Percentiles rank a stretch among this genome's conserved stretches.
Evolutionary conservation across 768 basidiomycete genomes (phyloP).

Genomic region (Suillus americanus): DNA sequence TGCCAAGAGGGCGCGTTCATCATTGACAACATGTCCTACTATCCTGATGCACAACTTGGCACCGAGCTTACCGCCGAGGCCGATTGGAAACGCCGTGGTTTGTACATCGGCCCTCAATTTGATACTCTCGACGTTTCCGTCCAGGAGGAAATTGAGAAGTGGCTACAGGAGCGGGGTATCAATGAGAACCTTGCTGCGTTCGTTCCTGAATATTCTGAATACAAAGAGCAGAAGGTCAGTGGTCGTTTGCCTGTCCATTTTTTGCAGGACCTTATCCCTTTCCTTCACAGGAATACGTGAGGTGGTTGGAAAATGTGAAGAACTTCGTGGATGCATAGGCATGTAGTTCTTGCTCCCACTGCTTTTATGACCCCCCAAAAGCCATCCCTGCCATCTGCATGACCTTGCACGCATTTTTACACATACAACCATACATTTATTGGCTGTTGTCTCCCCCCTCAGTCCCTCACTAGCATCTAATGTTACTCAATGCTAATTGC

Average conservation of each 20-base stretch:
- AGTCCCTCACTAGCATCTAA: slow-evolving; percentile 3
- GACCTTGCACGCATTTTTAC: slow-evolving; percentile 10
- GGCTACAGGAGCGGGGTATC: slow-evolving; percentile 86
- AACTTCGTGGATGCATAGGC: slow-evolving; percentile 67
- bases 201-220: slow-evolving; percentile 84
- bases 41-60: slow-evolving; percentile 68
- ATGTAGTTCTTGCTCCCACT: background rate
- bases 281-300: slow-evolving; percentile 76
- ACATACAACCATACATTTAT: slow-evolving; percentile 14
- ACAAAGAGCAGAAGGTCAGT: slow-evolving; percentile 89
- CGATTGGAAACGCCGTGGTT: slow-evolving; percentile 89
- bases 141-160: slow-evolving; percentile 91
- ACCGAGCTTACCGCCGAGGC: slow-evolving; percentile 82
- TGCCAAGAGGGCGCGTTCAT: slow-evolving; percentile 78
- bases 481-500: background rate
- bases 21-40: slow-evolving; percentile 90
- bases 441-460: slow-evolving; percentile 23
- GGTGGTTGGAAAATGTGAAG: slow-evolving; percentile 85
- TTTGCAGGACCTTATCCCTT: slow-evolving; percentile 11
- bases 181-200: slow-evolving; percentile 80
- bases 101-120: slow-evolving; percentile 94
- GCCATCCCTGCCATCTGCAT: background rate
- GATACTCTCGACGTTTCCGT: slow-evolving; percentile 85
- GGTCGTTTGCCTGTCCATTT: slow-evolving; percentile 18
- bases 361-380: slow-evolving; percentile 3